These are phyloP conservation scores for Yamadazyma dendronema DNA, from an alignment of 1,139 yeast genomes.

Conservation along the genomic window DNA sequence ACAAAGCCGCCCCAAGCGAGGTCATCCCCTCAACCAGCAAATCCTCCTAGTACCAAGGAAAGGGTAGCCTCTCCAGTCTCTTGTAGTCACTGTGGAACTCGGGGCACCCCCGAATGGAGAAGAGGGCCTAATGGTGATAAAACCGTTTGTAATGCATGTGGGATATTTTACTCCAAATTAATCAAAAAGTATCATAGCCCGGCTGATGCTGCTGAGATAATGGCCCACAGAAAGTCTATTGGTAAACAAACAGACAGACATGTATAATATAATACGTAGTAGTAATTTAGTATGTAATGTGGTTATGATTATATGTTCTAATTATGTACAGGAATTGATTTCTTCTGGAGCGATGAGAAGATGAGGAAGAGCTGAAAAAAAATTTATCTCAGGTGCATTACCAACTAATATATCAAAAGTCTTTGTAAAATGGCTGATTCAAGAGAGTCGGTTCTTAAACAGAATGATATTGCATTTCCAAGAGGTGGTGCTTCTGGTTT, in stretches of 20 bases:
- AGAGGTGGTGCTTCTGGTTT: slow-evolving; percentile 91
- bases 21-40: no score
- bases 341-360: slow-evolving; percentile 7
- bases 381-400: slow-evolving; percentile 3
- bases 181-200: slow-evolving; percentile 25
- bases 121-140: slow-evolving; percentile 45
- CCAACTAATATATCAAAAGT: no score
- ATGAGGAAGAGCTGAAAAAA: slow-evolving; percentile 8
- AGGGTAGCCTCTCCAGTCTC: background rate
- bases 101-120: slow-evolving; percentile 47
- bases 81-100: slow-evolving; percentile 30
- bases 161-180: slow-evolving; percentile 39
- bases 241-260: slow-evolving; percentile 17
- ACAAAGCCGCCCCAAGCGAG: no score
- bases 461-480: slow-evolving; percentile 78
- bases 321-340: slow-evolving; percentile 5
- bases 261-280: slow-evolving; percentile 6
- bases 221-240: slow-evolving; percentile 23
- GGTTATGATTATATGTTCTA: background rate
- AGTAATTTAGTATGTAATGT: background rate
- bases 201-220: slow-evolving; percentile 23
- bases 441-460: slow-evolving; percentile 22
- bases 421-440: slow-evolving; percentile 9
- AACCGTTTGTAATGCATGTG: slow-evolving; percentile 48
- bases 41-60: no score